Base-by-base conservation (phyloP, 306 rosid species). In the Rosa rugosa region DNA sequence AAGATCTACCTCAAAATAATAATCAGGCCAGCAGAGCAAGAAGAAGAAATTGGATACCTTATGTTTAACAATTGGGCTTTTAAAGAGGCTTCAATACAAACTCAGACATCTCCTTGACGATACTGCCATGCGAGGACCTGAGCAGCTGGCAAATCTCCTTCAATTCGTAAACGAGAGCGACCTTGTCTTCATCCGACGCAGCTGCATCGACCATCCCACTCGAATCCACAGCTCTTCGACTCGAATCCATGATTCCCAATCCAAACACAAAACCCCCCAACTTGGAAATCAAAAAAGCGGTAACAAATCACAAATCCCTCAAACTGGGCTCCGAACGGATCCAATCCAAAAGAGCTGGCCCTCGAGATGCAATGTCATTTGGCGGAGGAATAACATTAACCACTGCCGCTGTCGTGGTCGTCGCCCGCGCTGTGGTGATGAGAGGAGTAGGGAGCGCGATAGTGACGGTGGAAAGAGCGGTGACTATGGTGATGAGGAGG, bases 221-320 rank as follows among this genome's bases (percentile, higher is more conserved):
- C 46, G 99, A 90, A 77, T 95, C 99, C 80, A 95, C 97, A 45
- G 98, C 99, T 90, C 98, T 90, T 60, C 99, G 85, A 86, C 99
- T 93, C 71, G 98, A 83, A 79, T 95, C 99, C 99, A 95, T 95
- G 46, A 23, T 40, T 27, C 31, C 31, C 31, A 27, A 27, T 27
- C 31, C 31, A 27, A 27, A 27, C 31, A 27, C 2, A 27, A 27
- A 27, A 27, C 2, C 2, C 31, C 31, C 2, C 31, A 27, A 27
- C 31, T 27, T 27, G 31, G 31, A 27, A 27, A 27, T 27, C 2
- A 27, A 27, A 27, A 27, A 27, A 27, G 31, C 31, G 31, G 31
- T 27, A 27, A 27, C 73, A 9, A 45, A 20, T 50, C 78, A 75
- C 82, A 81, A 68, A 63, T 67, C 74, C 10, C 20, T n/a, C 49